Evolutionary conservation across 257 asterid species (phyloP).

Genomic region (Salvia rosmarinus): DNA sequence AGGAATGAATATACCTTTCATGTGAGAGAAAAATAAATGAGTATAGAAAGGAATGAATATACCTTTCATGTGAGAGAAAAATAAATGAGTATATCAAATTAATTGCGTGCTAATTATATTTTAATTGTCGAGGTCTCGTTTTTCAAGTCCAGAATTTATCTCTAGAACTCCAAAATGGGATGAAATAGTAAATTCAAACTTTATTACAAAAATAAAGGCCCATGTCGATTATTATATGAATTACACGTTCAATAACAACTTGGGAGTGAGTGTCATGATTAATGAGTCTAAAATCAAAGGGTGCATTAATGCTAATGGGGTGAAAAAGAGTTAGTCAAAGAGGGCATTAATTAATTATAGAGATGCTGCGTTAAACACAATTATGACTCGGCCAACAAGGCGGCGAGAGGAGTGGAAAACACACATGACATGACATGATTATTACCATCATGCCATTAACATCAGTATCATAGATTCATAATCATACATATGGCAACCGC

Average conservation of each 20-base stretch:
- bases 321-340: constrained; percentile 25
- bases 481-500: constrained; percentile 10
- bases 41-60: no score
- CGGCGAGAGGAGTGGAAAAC: constrained; percentile 40
- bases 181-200: background rate
- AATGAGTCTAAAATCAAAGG: constrained; percentile 7
- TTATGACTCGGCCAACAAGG: constrained; percentile 31
- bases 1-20: no score
- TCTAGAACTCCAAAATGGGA: background rate
- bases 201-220: background rate
- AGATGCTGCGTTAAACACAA: constrained; percentile 13
- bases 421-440: background rate
- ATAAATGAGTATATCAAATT: no score
- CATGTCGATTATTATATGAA: background rate
- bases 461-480: constrained; percentile 20
- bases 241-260: background rate
- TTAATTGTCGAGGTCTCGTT: no score
- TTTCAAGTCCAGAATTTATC: no score
- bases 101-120: no score
- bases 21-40: no score
- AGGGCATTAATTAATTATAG: constrained; percentile 11
- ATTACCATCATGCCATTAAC: background rate
- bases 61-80: no score
- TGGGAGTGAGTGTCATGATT: constrained; percentile 8
- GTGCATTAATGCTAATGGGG: background rate